Conservation (phyloP, 176 grass and related monocot species). For the Rhipidocladum racemiflorum region DNA sequence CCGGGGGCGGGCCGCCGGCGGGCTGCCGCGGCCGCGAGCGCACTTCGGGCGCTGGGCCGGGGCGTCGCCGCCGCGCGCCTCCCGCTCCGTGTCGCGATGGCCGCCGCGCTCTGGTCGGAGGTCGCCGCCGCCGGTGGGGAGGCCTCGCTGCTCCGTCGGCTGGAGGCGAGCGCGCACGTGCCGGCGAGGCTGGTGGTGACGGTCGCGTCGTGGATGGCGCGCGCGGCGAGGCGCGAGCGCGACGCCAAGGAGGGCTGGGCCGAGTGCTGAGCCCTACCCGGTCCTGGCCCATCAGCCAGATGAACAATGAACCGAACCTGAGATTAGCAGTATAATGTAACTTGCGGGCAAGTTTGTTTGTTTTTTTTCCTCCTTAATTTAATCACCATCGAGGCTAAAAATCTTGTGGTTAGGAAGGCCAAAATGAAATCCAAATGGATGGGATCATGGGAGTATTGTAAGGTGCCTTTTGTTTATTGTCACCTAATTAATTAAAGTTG, state of each 20-base stretch:
- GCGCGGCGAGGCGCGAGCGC: conserved; percentile 8
- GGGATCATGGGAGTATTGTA: background rate
- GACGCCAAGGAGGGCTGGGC: conserved; percentile 60
- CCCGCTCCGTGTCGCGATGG: conserved; percentile 46
- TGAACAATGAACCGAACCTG: background rate
- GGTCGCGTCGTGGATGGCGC: conserved; percentile 47
- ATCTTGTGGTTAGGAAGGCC: conserved; percentile 12
- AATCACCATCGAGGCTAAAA: background rate
- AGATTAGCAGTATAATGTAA: background rate
- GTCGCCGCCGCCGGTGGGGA: background rate
- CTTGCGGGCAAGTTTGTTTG: conserved; percentile 39
- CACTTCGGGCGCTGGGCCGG: conserved; percentile 21
- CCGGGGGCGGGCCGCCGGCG: background rate
- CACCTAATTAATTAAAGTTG: conserved; percentile 1
- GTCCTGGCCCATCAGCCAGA: background rate
- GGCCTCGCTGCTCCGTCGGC: conserved; percentile 21
- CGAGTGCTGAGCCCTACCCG: conserved; percentile 38
- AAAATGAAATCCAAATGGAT: background rate
- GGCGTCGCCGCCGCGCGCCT: conserved; percentile 21
- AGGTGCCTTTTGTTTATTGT: background rate
- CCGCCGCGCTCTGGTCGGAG: conserved; percentile 51
- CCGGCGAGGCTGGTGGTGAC: conserved; percentile 40
- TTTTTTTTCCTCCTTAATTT: conserved; percentile 10
- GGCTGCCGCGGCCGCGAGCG: background rate
- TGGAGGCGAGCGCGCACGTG: conserved; percentile 47